Base-by-base conservation (phyloP, 208 protist species). In the Crithidia brevicula region DNA sequence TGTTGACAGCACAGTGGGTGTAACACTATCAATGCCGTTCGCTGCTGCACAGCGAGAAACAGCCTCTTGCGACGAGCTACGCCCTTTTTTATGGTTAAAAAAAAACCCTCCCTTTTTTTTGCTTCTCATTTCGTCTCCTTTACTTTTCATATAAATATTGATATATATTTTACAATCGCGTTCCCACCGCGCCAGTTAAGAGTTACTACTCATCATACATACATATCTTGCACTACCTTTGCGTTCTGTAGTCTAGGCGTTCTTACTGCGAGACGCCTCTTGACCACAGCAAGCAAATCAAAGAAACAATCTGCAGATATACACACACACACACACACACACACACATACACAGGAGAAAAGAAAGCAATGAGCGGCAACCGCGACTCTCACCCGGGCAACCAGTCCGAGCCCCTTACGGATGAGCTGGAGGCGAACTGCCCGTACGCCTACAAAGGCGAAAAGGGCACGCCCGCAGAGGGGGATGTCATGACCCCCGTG, bases 401-500 rank as follows among this genome's bases (percentile, higher is more conserved):
- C 49, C 30, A 7, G 50, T 42, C 25, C 51, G 60, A 67, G 30
- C 42, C 68, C 11, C 42, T 74, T 16, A 45, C 40, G 20, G 59
- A 74, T 4, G 68, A 74, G 36, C 58, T 74, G 30, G 43, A 38
- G 20, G 18, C n/a, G 28, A 52, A 40, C 68, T 38, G 27, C 34
- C 42, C 50, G 25, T 61, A 36, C 43, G 27, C 28, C 18, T 18
- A 42, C 4, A 13, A 16, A 1, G 20, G 15, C 27, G 22, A 11
- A 27, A 47, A 60, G 9, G 3, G 28, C 42, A 9, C 8, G n/a
- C 36, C 59, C 13, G 27, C n/a, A 20, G 68, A 62, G 5, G 53
- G 59, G 20, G 46, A 33, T 22, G n/a, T 36, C 22, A 31, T 20
- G 23, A 54, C 13, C 0, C 15, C 38, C 27, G 0, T 43, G 58